Evolutionary conservation across 257 asterid genomes (phyloP).

Genomic region (Ajuga chamaepitys): DNA sequence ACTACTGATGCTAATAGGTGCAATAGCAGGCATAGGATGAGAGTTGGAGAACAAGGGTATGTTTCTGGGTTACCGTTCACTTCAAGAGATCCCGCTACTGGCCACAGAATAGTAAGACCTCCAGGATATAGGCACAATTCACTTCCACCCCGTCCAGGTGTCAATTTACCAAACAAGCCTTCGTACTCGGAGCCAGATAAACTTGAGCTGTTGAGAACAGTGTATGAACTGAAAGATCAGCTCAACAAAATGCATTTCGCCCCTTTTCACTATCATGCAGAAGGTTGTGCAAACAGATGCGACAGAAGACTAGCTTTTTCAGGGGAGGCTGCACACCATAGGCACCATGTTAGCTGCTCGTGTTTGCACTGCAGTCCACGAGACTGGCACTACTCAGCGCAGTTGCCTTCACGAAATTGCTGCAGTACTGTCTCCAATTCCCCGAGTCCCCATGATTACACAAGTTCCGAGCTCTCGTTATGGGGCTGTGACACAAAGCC

Average conservation of each 20-base stretch:
- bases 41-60: slow-evolving; percentile 22
- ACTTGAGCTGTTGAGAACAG: slow-evolving; percentile 58
- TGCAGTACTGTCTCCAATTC: slow-evolving; percentile 29
- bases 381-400: slow-evolving; percentile 43
- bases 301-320: slow-evolving; percentile 49
- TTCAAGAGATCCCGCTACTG: slow-evolving; percentile 23
- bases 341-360: slow-evolving; percentile 38
- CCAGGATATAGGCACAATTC: slow-evolving; percentile 16
- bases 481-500: slow-evolving; percentile 33
- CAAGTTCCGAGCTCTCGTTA: slow-evolving; percentile 36
- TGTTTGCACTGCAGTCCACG: slow-evolving; percentile 46
- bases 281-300: slow-evolving; percentile 23
- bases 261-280: slow-evolving; percentile 18
- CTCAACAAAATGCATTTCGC: slow-evolving; percentile 37
- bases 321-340: slow-evolving; percentile 46
- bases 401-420: slow-evolving; percentile 35
- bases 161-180: slow-evolving; percentile 28
- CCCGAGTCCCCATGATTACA: slow-evolving; percentile 45
- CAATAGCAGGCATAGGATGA: slow-evolving; percentile 19
- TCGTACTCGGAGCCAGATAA: slow-evolving; percentile 45
- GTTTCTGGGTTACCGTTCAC: slow-evolving; percentile 21
- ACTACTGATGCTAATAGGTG: slow-evolving; percentile 27
- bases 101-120: slow-evolving; percentile 27
- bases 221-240: slow-evolving; percentile 68
- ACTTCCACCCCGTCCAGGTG: slow-evolving; percentile 34